Conservation (phyloP, 2,329 filamentous ascomycete species). For the Xylaria sp. region DNA sequence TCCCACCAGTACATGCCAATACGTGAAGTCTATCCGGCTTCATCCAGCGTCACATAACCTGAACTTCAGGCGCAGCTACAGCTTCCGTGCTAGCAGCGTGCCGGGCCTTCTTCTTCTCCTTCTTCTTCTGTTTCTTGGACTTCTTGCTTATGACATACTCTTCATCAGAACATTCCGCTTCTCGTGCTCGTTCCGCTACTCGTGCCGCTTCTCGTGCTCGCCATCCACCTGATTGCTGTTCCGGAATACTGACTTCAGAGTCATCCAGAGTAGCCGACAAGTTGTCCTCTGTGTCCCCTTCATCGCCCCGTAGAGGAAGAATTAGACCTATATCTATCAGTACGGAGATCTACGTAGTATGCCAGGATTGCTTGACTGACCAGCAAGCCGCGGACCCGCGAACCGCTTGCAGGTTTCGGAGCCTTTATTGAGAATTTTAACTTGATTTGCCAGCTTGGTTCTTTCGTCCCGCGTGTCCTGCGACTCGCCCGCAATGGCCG, state of each 20-base stretch:
- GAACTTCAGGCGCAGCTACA: no score
- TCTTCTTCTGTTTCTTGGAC: neutral
- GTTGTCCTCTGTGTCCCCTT: neutral
- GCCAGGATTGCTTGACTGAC: constrained; percentile 1
- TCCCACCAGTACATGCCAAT: neutral
- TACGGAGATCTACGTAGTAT: neutral
- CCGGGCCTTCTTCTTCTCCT: neutral
- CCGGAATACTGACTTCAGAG: neutral
- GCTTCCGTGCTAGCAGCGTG: no score
- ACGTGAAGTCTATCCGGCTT: neutral
- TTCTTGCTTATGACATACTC: neutral
- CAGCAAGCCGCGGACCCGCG: constrained; percentile 16
- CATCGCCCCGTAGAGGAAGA: neutral
- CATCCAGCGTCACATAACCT: no score
- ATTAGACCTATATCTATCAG: constrained; percentile 2
- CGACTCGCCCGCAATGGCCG: constrained; percentile 26
- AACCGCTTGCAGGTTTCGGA: constrained; percentile 31
- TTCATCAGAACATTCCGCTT: no score
- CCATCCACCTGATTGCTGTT: neutral
- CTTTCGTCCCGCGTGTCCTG: constrained; percentile 5
- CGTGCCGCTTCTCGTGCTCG: neutral
- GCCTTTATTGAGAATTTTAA: constrained; percentile 26
- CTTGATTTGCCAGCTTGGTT: constrained; percentile 17
- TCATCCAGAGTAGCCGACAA: neutral
- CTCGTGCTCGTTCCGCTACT: neutral